These are phyloP conservation scores for Thelephora aurantiotincta DNA, from an alignment of 768 basidiomycete species.

Conservation along the genomic window DNA sequence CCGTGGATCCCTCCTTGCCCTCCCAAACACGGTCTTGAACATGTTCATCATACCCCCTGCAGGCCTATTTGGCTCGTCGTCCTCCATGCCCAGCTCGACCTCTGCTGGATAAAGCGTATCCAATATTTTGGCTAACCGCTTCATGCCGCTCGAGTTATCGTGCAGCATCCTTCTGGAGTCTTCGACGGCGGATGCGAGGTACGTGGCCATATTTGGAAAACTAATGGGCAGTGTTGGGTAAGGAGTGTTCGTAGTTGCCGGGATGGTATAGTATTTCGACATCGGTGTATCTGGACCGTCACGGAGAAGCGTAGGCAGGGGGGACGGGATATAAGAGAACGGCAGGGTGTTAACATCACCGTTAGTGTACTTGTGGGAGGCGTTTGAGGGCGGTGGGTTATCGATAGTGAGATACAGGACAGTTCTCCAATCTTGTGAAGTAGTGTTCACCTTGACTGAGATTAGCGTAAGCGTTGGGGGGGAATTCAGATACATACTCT, in stretches of 20 bases:
- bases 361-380: constrained; percentile 33
- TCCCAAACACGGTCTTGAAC: constrained; percentile 47
- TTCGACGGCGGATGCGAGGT: constrained; percentile 57
- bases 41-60: constrained; percentile 27
- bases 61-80: constrained; percentile 24
- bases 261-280: constrained; percentile 62
- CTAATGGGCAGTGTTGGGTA: constrained; percentile 61
- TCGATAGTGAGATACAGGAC: constrained; percentile 72
- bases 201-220: constrained; percentile 64
- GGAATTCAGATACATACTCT: constrained; percentile 29
- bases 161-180: constrained; percentile 46
- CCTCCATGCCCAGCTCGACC: constrained; percentile 15
- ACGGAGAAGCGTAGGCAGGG: constrained; percentile 45
- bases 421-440: constrained; percentile 53
- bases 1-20: constrained; percentile 30
- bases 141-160: constrained; percentile 47
- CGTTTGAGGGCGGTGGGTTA: constrained; percentile 36
- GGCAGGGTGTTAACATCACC: constrained; percentile 55
- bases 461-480: constrained; percentile 1
- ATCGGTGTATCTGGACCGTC: constrained; percentile 47
- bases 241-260: constrained; percentile 41
- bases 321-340: constrained; percentile 53
- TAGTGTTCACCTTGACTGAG: constrained; percentile 36
- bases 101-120: constrained; percentile 49
- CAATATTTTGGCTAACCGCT: constrained; percentile 58